Base-by-base conservation (phyloP, 2,329 filamentous ascomycete species). In the Colletotrichum chrysophilum region DNA sequence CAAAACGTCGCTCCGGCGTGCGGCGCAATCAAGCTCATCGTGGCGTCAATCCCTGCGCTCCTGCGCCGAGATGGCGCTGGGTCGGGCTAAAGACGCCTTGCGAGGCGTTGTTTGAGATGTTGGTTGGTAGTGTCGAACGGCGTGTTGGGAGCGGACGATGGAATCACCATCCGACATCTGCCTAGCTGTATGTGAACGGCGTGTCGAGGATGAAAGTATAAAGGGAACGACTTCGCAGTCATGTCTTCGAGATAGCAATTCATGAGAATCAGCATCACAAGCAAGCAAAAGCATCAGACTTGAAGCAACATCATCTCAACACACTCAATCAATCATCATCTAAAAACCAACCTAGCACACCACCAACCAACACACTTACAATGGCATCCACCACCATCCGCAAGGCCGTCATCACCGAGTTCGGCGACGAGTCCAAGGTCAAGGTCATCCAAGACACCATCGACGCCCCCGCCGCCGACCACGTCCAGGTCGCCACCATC, bases 401-500 rank as follows among this genome's bases (percentile, higher is more conserved):
- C 81, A 89, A 88, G 77, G 87, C 85, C 21, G 78, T 88, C 71
- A 86, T 89, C 76, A 80, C 87, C 38, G 80, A 81, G 48, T 84
- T 85, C 70, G 87, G 88, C 65, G 84, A 86, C 36, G 79, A 84
- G 18, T 83, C 85, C 55, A 82, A 83, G 12, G 80, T 84, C 32
- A 80, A 81, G 76, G 78, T 85, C 58, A 78, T 88, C 34, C 80
- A 78, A 4, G 80, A 81, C 4, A 79, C 83, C 7, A 84, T 86
- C 58, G 70, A 84, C 2, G 80, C 85, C 7, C 88, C 88, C 24
- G 79, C 82, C 14, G 81, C 84, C 10, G 79, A 84, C 32, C 82
- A 90, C 71, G 88, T 89, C 30, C 88, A 88, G 66, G 82, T 89
- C 73, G 84, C 85, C 66, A 85, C 88, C 74, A 79, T 88, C 70